These are phyloP conservation scores for Effrenium voratum DNA, from an alignment of 73 alveolate genomes.

Conservation along the genomic window DNA sequence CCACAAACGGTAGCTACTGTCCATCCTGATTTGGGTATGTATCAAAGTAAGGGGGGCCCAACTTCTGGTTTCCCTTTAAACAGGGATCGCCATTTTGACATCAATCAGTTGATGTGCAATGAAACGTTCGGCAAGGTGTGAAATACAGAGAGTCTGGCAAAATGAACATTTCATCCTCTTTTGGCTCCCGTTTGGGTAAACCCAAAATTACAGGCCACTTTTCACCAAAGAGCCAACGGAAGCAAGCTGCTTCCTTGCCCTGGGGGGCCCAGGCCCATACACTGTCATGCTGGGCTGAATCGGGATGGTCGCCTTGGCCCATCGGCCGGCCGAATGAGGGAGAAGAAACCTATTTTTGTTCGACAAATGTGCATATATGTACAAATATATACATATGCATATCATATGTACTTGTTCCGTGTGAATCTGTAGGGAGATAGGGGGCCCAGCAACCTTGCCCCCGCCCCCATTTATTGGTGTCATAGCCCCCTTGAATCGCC, in stretches of 20 bases:
- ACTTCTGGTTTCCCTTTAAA: no score
- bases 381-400: background rate
- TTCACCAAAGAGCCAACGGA: no score
- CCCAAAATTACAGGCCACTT: no score
- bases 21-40: no score
- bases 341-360: background rate
- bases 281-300: constrained; percentile 8
- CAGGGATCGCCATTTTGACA: background rate
- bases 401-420: background rate
- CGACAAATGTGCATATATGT: background rate
- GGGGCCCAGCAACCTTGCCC: no score
- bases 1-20: no score
- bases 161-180: no score
- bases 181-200: no score
- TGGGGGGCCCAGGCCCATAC: constrained; percentile 13
- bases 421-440: background rate
- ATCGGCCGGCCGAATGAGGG: background rate
- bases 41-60: no score
- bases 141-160: no score
- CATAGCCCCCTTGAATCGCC: no score
- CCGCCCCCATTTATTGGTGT: no score
- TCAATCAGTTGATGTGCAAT: background rate
- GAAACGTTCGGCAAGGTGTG: background rate
- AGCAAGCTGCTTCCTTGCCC: background rate
- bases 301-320: constrained; percentile 28